Percentiles rank a stretch among this genome's conserved stretches.
phyloP scores from a whole-genome alignment of 768 basidiomycete species.

The Suillus discolor region DNA sequence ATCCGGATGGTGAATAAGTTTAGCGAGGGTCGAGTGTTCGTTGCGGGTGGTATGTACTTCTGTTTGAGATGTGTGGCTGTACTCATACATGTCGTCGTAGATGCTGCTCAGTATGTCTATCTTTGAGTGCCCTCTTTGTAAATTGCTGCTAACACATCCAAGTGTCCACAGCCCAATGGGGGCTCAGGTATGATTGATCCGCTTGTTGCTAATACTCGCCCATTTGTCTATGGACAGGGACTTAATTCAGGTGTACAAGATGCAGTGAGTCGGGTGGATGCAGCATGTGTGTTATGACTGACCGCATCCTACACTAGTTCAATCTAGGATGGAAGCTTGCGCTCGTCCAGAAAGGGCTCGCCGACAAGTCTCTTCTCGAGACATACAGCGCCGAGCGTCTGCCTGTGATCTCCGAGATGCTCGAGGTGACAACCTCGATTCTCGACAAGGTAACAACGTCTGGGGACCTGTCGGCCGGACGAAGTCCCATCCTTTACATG shows the following conservation, averaged over 20 bases:
- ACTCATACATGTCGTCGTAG: constrained; percentile 9
- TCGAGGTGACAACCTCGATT: constrained; percentile 21
- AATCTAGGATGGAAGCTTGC: constrained; percentile 32
- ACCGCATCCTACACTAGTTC: constrained; percentile 5
- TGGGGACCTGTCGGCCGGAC: constrained; percentile 15
- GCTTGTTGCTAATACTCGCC: no score
- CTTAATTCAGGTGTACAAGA: constrained; percentile 43
- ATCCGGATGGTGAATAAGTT: constrained; percentile 19
- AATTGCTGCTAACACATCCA: neutral
- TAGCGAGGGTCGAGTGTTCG: constrained; percentile 16
- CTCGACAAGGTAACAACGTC: neutral
- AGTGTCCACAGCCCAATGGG: neutral
- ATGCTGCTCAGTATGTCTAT: constrained; percentile 17
- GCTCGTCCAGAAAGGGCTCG: constrained; percentile 24
- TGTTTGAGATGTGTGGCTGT: neutral
- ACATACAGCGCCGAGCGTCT: constrained; percentile 32
- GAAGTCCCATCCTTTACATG: constrained; percentile 25
- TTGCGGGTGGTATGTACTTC: constrained; percentile 13
- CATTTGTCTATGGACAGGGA: constrained; percentile 27
- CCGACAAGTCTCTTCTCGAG: constrained; percentile 23
- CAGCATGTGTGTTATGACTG: neutral
- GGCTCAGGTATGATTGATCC: neutral
- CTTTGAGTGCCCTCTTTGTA: neutral
- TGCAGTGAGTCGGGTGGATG: constrained; percentile 27
- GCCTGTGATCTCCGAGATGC: constrained; percentile 31